Percentiles rank a stretch among this genome's conserved stretches.
Conservation (phyloP, 2,329 filamentous ascomycete species). For the Boeremia exigua region DNA sequence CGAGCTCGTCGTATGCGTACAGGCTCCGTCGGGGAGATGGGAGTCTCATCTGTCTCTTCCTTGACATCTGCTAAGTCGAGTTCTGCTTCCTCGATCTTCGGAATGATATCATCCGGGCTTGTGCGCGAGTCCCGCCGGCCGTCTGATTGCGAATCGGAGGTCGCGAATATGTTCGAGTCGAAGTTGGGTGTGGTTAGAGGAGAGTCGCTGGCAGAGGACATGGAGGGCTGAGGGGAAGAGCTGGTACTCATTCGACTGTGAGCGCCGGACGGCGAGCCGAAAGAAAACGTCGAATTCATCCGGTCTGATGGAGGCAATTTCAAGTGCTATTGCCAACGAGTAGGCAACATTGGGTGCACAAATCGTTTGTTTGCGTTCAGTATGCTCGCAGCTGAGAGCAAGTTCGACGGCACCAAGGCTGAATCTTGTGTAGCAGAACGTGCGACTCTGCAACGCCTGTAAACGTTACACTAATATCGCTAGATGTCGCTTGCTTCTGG, state of each 20-base stretch:
- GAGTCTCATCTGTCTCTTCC: conserved; percentile 41
- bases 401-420: conserved; percentile 4
- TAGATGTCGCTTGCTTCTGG: background rate
- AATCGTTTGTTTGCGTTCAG: conserved; percentile 5
- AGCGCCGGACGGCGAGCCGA: conserved; percentile 43
- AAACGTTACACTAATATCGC: background rate
- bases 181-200: conserved; percentile 46
- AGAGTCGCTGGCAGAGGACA: conserved; percentile 50
- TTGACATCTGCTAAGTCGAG: conserved; percentile 50
- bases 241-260: conserved; percentile 47
- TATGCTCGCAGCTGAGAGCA: conserved; percentile 2
- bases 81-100: conserved; percentile 63
- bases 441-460: conserved; percentile 15
- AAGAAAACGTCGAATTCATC: conserved; percentile 46
- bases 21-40: conserved; percentile 45
- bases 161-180: conserved; percentile 32
- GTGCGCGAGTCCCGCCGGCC: conserved; percentile 33
- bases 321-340: conserved; percentile 25
- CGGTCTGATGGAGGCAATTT: conserved; percentile 28
- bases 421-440: conserved; percentile 7
- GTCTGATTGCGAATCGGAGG: conserved; percentile 35
- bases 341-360: conserved; percentile 36
- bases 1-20: conserved; percentile 56
- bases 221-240: conserved; percentile 50
- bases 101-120: conserved; percentile 49